Conservation (phyloP, 805 yeast species). For the Yarrowia sp. region DNA sequence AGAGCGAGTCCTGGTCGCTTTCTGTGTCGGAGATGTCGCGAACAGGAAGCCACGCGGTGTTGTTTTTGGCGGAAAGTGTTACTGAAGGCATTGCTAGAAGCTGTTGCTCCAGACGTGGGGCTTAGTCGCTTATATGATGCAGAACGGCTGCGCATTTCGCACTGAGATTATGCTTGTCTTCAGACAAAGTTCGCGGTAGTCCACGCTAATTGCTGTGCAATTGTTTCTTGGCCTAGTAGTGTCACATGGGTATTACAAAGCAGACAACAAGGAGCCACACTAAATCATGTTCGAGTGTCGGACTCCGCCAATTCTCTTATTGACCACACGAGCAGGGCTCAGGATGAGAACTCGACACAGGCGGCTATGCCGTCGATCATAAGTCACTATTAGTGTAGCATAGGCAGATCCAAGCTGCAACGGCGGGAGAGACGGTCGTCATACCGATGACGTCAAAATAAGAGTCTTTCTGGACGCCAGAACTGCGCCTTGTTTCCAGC, state of each 20-base stretch:
- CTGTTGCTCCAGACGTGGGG: not conserved
- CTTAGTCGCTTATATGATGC: slow-evolving; percentile 19
- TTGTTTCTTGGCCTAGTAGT: no score
- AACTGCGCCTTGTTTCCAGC: no score
- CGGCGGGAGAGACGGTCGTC: no score
- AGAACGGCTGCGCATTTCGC: slow-evolving; percentile 1
- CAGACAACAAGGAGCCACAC: not conserved
- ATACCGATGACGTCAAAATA: no score
- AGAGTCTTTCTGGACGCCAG: no score
- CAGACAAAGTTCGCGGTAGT: no score
- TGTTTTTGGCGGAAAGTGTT: not conserved
- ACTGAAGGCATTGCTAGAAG: slow-evolving; percentile 1
- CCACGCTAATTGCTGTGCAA: no score
- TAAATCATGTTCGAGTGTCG: not conserved
- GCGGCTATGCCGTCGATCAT: no score
- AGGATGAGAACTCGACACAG: no score
- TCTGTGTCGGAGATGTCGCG: not conserved
- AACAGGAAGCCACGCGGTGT: not conserved
- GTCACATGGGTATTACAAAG: not conserved
- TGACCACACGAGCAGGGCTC: no score
- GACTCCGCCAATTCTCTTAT: not conserved
- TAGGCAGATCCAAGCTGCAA: no score
- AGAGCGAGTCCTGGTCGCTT: not conserved
- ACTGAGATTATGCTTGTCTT: not conserved
- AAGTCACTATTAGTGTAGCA: no score